Conservation (phyloP, 176 grass and related monocot species). For the Zea luxurians region DNA sequence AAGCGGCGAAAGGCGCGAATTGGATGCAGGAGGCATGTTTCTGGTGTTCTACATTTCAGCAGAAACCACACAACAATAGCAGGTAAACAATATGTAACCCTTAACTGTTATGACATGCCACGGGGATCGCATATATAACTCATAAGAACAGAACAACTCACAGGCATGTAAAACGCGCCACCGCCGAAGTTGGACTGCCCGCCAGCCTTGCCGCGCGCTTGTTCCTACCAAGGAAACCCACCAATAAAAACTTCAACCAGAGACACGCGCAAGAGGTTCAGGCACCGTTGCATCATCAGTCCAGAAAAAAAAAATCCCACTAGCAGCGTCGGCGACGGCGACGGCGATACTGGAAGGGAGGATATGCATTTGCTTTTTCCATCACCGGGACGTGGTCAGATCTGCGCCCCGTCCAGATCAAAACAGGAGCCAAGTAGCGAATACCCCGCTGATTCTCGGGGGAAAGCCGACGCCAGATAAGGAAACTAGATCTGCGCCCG, state of each 20-base stretch:
- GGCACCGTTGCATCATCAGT: conserved; percentile 14
- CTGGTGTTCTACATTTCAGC: conserved; percentile 59
- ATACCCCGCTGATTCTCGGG: neutral
- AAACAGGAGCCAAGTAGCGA: neutral
- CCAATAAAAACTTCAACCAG: neutral
- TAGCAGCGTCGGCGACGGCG: neutral
- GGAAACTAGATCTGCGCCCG: conserved; percentile 28
- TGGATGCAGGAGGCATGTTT: conserved; percentile 63
- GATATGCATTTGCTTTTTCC: neutral
- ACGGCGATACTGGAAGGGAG: neutral
- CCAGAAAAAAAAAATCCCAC: neutral
- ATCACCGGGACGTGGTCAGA: conserved; percentile 12
- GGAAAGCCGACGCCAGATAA: neutral
- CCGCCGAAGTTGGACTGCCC: conserved; percentile 64
- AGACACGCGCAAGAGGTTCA: conserved; percentile 14
- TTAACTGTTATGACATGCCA: neutral
- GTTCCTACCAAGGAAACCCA: conserved; percentile 38
- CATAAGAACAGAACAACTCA: conserved; percentile 27
- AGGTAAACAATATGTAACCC: neutral
- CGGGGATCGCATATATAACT: neutral
- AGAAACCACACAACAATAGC: conserved; percentile 2
- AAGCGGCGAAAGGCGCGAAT: conserved; percentile 85
- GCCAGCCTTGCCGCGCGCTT: conserved; percentile 47
- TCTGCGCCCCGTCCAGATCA: conserved; percentile 37
- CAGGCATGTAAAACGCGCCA: conserved; percentile 60